Evolutionary conservation across 768 basidiomycete species (phyloP), one percentile per base, ranked within the genome.

Genomic region (Trichaptum fuscoviolaceum): DNA sequence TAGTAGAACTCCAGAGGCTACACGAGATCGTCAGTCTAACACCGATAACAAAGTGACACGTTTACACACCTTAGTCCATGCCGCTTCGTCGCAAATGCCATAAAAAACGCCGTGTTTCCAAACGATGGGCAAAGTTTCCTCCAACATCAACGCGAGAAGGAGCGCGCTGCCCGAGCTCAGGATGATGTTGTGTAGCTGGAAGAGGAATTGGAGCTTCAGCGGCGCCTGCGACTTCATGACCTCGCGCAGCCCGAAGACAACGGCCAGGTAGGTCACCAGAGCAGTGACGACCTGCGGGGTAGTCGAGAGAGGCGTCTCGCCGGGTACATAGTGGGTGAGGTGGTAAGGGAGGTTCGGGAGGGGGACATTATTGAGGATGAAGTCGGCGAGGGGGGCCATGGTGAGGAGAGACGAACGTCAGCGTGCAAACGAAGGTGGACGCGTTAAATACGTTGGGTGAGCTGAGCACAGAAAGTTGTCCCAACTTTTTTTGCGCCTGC

Each of bases 1-100:
- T 99, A 99, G 82, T 93, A 98, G 74, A 95, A 90, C 80, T 98
- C 92, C 76, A 98, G 83, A 75, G 85, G 86, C 95, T 97, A 73
- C 17, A 58, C 24, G 57, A 17, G 24, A 18, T 58, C 23, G 17
- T 62, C 61, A 25, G 34, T 6, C 10, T 34, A n/a, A 57, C 52
- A 23, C 25, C 17, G 18, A 15, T 7, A 24, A 0, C n/a, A 63
- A 26, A 58, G 63, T 59, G 63, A 26, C 63, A 58, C 57, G 57
- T 64, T 60, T 18, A 85, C 91, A 73, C 72, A 96, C 96, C 70
- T 88, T 82, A 57, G 96, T 96, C 94, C 94, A 99, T 65, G 95
- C 87, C 2, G 78, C 73, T 27, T 83, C 81, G 67, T 84, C 76
- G 77, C 97, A 99, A 70, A 99, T 87, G 36, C 89, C 87, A 73